A percentile compares a stretch with the other conserved stretches of the same genome.
Evolutionary conservation across 2,329 filamentous ascomycete species (phyloP).

Genomic region (Uncinocarpus reesii): DNA sequence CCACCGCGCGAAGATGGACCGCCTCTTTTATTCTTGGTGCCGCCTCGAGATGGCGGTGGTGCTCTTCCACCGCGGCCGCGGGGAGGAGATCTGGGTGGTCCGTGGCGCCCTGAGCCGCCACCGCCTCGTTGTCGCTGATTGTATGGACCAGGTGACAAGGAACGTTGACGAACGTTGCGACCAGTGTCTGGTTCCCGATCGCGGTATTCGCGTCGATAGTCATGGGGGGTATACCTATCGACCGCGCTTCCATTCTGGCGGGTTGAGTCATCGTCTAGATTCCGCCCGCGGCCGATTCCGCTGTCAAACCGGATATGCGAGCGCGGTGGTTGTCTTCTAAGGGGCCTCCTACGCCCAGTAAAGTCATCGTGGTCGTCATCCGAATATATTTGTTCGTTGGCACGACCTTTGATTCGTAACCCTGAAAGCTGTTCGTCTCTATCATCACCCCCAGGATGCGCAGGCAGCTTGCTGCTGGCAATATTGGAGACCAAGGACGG

Average conservation of each 20-base stretch:
- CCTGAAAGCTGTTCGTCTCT: slow-evolving; percentile 21
- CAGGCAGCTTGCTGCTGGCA: slow-evolving; percentile 21
- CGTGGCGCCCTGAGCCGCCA: slow-evolving; percentile 16
- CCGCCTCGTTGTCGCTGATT: slow-evolving; percentile 16
- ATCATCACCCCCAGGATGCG: slow-evolving; percentile 13
- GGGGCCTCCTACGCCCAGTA: slow-evolving; percentile 22
- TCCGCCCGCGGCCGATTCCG: slow-evolving; percentile 24
- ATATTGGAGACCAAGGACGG: slow-evolving; percentile 32
- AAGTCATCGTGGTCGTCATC: slow-evolving; percentile 31
- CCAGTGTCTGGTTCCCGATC: slow-evolving; percentile 24
- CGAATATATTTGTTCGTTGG: slow-evolving; percentile 23
- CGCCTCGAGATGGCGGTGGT: slow-evolving; percentile 9
- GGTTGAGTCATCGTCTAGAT: slow-evolving; percentile 19
- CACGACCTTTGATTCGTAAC: slow-evolving; percentile 31
- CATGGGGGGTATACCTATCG: slow-evolving; percentile 14
- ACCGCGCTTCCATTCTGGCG: slow-evolving; percentile 7
- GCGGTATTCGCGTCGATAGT: slow-evolving; percentile 15
- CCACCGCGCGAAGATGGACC: slow-evolving; percentile 13
- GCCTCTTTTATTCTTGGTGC: slow-evolving; percentile 17
- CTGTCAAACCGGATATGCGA: slow-evolving; percentile 30
- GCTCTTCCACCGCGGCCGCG: slow-evolving; percentile 15
- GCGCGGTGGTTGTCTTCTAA: slow-evolving; percentile 23
- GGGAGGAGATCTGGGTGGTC: slow-evolving; percentile 20
- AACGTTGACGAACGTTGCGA: slow-evolving; percentile 24
- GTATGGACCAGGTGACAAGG: slow-evolving; percentile 25